These are phyloP conservation scores for Symbiodinium natans DNA, from an alignment of 73 alveolate species.

Conservation along the genomic window DNA sequence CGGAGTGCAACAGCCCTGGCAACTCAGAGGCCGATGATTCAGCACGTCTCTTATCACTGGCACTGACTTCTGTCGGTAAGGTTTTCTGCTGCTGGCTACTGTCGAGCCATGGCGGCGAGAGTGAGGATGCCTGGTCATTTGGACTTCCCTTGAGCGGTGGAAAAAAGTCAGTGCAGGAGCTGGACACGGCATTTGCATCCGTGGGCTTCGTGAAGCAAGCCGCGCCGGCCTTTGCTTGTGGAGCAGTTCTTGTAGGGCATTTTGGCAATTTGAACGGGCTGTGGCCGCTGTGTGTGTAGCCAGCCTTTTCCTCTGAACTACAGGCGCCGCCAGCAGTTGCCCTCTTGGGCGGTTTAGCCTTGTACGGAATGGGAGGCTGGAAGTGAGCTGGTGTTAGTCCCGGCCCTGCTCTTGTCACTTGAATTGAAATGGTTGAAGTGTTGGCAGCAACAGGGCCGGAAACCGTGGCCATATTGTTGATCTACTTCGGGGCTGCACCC, in stretches of 20 bases:
- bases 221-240: background rate
- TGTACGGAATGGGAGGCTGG: conserved; percentile 69
- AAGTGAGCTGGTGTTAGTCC: no score
- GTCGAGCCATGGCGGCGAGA: background rate
- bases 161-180: background rate
- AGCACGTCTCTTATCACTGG: background rate
- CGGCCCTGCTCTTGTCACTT: no score
- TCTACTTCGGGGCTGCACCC: conserved; percentile 59
- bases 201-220: conserved; percentile 15
- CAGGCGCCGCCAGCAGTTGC: conserved; percentile 34
- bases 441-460: conserved; percentile 57
- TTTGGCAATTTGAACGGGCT: no score
- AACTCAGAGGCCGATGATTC: no score
- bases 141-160: no score
- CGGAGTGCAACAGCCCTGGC: no score
- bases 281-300: no score
- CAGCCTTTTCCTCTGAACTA: no score
- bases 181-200: conserved; percentile 9
- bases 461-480: conserved; percentile 52
- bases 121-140: background rate
- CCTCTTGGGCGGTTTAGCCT: conserved; percentile 48
- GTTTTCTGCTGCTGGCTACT: background rate
- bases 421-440: no score
- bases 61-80: background rate
- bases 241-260: no score